Conservation (phyloP, 768 basidiomycete species). For the Lactifluus piperatus region DNA sequence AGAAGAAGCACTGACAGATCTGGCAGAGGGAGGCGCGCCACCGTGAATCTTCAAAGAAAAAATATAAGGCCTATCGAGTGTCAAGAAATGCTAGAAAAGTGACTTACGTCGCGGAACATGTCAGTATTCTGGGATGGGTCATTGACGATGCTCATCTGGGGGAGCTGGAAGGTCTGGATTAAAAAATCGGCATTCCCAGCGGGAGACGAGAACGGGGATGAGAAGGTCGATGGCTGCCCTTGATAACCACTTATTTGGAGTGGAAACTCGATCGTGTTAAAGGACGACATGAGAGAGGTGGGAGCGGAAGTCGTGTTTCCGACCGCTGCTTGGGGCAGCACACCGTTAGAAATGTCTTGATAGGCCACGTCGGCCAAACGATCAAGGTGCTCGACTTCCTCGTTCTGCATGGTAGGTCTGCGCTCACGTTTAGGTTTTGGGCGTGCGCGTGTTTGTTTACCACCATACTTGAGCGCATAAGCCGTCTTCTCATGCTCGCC, state of each 20-base stretch:
- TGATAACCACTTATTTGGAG: background rate
- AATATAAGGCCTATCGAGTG: background rate
- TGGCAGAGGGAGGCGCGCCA: background rate
- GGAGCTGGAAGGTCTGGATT: background rate
- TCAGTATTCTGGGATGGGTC: background rate
- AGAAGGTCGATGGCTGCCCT: background rate
- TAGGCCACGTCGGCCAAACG: conserved; percentile 8
- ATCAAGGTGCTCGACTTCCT: conserved; percentile 23
- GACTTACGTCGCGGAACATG: background rate
- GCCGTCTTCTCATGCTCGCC: conserved; percentile 25
- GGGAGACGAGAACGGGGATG: background rate
- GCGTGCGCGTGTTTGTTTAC: conserved; percentile 25
- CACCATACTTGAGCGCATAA: conserved; percentile 26
- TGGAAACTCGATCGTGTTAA: background rate
- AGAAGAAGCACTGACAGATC: background rate
- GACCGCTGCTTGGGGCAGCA: background rate
- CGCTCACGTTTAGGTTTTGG: conserved; percentile 9
- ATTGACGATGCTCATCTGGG: background rate
- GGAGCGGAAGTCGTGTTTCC: background rate
- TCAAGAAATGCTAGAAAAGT: background rate
- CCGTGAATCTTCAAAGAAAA: background rate
- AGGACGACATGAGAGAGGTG: background rate
- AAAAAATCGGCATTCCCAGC: background rate
- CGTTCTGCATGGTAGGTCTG: conserved; percentile 19
- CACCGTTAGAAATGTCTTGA: background rate